Evolutionary conservation across 2,329 filamentous ascomycete species (phyloP).

Genomic region (Colletotrichum shisoi): DNA sequence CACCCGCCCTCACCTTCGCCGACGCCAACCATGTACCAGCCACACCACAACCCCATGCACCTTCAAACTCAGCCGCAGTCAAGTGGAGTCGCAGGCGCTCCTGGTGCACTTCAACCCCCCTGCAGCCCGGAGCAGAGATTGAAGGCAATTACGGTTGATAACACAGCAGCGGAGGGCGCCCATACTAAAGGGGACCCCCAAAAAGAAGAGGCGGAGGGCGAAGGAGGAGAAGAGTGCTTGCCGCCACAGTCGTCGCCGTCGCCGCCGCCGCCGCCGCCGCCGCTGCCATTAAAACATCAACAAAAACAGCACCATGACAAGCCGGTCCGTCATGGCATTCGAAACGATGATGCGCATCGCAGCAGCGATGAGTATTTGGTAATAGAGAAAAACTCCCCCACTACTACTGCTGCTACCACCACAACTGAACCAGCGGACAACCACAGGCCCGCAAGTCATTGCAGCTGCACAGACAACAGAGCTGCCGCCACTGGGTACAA

Average conservation of each 20-base stretch:
- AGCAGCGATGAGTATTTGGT: slow-evolving; percentile 4
- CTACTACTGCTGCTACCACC: neutral
- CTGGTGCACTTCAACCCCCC: slow-evolving; percentile 13
- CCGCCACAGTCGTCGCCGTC: slow-evolving; percentile 31
- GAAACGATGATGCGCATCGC: neutral
- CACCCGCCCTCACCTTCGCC: slow-evolving; percentile 19
- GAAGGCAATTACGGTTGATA: slow-evolving; percentile 30
- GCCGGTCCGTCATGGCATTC: slow-evolving; percentile 11
- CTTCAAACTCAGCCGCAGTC: slow-evolving; percentile 16
- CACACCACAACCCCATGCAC: slow-evolving; percentile 14
- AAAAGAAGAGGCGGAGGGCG: neutral
- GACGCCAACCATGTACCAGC: slow-evolving; percentile 4
- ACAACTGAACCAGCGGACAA: slow-evolving; percentile 7
- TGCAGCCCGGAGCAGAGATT: slow-evolving; percentile 34
- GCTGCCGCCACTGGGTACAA: slow-evolving; percentile 26
- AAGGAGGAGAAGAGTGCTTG: neutral
- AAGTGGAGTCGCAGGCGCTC: neutral
- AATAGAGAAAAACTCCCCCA: neutral
- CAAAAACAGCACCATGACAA: slow-evolving; percentile 25
- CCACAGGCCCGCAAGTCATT: slow-evolving; percentile 28
- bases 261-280: slow-evolving; percentile 23
- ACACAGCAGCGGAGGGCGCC: slow-evolving; percentile 6
- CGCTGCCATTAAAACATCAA: slow-evolving; percentile 33
- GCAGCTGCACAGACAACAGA: slow-evolving; percentile 29
- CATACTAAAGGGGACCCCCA: slow-evolving; percentile 7